A percentile compares a stretch with the other conserved stretches of the same genome.
Evolutionary conservation across 192 early-diverging fungal genomes (phyloP).

Genomic region (Umbelopsis isabellina): DNA sequence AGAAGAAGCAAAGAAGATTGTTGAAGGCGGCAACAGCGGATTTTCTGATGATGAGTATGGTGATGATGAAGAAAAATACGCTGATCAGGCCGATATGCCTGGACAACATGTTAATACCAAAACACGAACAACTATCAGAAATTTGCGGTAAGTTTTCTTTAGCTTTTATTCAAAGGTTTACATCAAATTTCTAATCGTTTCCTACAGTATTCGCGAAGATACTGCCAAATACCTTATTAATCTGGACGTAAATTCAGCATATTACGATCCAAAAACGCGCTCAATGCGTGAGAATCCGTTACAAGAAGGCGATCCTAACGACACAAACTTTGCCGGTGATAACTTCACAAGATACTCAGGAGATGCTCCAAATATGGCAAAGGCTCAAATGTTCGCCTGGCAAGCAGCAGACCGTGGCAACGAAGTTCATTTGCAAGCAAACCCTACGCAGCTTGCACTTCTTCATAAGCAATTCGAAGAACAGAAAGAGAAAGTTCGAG

Average conservation of each 20-base stretch:
- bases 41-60: constrained; percentile 77
- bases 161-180: background rate
- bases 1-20: constrained; percentile 53
- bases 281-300: constrained; percentile 99
- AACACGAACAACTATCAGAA: constrained; percentile 91
- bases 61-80: constrained; percentile 89
- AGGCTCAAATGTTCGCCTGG: constrained; percentile 94
- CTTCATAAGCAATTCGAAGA: constrained; percentile 85
- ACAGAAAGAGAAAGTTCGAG: constrained; percentile 81
- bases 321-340: constrained; percentile 78
- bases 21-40: constrained; percentile 48
- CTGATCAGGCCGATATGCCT: constrained; percentile 81
- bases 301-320: constrained; percentile 52
- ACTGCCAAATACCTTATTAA: constrained; percentile 98
- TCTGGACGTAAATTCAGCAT: constrained; percentile 90
- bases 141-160: constrained; percentile 68
- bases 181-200: background rate
- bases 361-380: constrained; percentile 78
- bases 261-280: constrained; percentile 99
- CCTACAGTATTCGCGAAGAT: constrained; percentile 91
- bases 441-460: constrained; percentile 94
- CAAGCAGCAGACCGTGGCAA: constrained; percentile 84
- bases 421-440: constrained; percentile 88
- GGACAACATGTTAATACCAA: constrained; percentile 89
- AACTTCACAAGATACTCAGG: constrained; percentile 93